Conservation (phyloP, 345 rosid species). For the Eucalyptus curtisii region DNA sequence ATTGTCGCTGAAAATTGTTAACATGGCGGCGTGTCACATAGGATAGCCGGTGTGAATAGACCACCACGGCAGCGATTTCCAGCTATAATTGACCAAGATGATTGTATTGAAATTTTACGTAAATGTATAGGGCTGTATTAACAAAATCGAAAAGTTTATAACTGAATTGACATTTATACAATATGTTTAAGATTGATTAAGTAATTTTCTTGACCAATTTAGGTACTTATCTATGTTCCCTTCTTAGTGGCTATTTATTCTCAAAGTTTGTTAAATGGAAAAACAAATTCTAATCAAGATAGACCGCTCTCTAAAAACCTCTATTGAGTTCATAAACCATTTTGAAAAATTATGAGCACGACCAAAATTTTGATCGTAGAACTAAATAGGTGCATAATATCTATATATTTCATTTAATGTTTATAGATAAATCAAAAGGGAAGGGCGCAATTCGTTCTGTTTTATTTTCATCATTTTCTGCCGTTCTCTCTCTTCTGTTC, state of each 20-base stretch:
- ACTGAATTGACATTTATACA: neutral
- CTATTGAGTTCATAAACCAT: neutral
- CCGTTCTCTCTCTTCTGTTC: neutral
- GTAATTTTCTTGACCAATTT: neutral
- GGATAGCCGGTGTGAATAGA: neutral
- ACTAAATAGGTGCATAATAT: neutral
- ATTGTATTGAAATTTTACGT: neutral
- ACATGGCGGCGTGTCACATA: accelerated
- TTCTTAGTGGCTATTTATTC: neutral
- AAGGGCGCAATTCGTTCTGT: neutral
- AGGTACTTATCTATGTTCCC: neutral
- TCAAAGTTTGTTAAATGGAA: neutral
- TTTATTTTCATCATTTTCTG: neutral
- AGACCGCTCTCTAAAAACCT: neutral
- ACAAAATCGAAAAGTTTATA: accelerated
- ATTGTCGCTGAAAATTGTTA: accelerated
- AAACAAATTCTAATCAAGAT: neutral
- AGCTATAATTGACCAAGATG: neutral
- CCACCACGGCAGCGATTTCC: accelerated
- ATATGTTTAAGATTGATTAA: neutral
- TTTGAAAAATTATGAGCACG: neutral
- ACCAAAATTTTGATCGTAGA: neutral
- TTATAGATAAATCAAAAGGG: neutral
- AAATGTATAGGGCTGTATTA: neutral
- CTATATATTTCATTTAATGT: neutral